Percentiles rank a stretch among this genome's conserved stretches.
These are phyloP conservation scores for Botrytis galanthina DNA, from an alignment of 2,329 filamentous ascomycete species.

Conservation along the genomic window DNA sequence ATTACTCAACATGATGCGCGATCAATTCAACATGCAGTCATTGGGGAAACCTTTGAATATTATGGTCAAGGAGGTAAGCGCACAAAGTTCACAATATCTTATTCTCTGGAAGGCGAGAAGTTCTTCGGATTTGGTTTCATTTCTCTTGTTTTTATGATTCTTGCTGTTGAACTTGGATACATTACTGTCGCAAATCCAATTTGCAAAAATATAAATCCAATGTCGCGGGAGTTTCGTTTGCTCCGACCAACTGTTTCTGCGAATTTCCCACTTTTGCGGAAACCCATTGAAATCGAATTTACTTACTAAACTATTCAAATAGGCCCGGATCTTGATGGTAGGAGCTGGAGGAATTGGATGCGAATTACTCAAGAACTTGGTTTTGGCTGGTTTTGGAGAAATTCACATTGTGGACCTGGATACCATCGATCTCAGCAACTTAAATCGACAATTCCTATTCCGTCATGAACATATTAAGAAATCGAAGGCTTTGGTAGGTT, in stretches of 20 bases:
- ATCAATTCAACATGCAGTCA: constrained; percentile 61
- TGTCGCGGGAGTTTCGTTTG: not conserved
- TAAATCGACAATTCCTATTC: constrained; percentile 97
- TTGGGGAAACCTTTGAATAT: constrained; percentile 63
- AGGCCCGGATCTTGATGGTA: constrained; percentile 89
- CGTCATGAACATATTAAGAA: constrained; percentile 97
- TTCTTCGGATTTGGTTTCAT: not conserved
- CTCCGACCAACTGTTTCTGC: constrained; percentile 3
- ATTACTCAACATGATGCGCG: constrained; percentile 42
- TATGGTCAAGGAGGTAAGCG: constrained; percentile 64
- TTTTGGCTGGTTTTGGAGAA: constrained; percentile 86
- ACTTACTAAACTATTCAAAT: constrained; percentile 40
- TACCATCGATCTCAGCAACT: constrained; percentile 95
- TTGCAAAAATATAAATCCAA: not conserved
- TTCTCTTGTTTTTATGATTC: not conserved
- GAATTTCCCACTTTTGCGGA: constrained; percentile 5
- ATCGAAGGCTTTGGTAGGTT: constrained; percentile 80
- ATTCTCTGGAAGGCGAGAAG: not conserved
- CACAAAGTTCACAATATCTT: constrained; percentile 1
- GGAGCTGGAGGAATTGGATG: constrained; percentile 97
- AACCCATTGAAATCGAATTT: constrained; percentile 8
- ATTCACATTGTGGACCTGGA: constrained; percentile 95
- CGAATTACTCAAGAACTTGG: constrained; percentile 94
- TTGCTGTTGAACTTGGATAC: not conserved
- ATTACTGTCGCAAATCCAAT: no score